Evolutionary conservation across 140 eudicot genomes (phyloP).

Genomic region (Oenanthe javanica): DNA sequence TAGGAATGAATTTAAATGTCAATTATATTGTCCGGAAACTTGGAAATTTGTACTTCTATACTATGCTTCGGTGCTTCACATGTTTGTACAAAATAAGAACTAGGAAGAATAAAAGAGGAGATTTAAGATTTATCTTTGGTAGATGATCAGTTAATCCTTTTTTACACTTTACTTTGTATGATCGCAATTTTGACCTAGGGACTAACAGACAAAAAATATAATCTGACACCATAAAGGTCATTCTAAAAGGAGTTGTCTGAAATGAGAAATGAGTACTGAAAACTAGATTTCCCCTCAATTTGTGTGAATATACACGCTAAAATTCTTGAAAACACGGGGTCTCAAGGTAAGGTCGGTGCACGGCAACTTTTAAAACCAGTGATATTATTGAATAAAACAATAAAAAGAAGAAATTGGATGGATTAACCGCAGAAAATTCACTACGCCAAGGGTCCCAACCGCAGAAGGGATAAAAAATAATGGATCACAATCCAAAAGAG

Average conservation of each 20-base stretch:
- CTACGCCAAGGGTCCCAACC: too few relatives aligned
- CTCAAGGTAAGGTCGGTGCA: background rate
- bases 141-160: too few relatives aligned
- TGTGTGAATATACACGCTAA: background rate
- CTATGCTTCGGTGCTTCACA: background rate
- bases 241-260: background rate
- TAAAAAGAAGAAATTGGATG: too few relatives aligned
- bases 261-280: background rate
- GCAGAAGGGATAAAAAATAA: too few relatives aligned
- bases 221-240: background rate
- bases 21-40: background rate
- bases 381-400: too few relatives aligned
- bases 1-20: background rate
- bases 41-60: background rate
- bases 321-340: background rate
- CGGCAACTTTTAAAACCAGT: too few relatives aligned
- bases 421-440: too few relatives aligned
- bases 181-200: background rate
- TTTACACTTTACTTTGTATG: background rate
- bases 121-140: background rate
- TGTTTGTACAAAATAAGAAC: background rate
- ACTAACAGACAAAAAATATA: background rate
- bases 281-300: background rate
- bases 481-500: too few relatives aligned
- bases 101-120: background rate